These are phyloP conservation scores for Xylariales sp. DNA, from an alignment of 2,329 filamentous ascomycete species.

Conservation along the genomic window DNA sequence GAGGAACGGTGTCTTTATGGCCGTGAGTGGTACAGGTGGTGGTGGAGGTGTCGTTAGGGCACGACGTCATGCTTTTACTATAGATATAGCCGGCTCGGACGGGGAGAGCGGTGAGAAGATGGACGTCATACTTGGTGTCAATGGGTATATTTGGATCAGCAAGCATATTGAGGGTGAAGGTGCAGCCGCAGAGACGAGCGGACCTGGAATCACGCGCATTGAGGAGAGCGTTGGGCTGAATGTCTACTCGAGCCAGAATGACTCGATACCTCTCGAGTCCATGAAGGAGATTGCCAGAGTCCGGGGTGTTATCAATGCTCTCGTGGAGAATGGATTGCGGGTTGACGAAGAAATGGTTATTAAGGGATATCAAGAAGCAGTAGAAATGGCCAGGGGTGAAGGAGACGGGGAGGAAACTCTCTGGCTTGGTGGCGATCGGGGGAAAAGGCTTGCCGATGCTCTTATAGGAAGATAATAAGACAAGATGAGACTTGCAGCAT, in stretches of 20 bases:
- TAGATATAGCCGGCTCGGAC: constrained; percentile 44
- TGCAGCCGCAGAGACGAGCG: constrained; percentile 37
- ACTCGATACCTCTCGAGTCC: constrained; percentile 70
- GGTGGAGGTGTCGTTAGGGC: constrained; percentile 82
- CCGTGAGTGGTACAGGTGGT: constrained; percentile 75
- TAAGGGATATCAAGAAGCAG: constrained; percentile 74
- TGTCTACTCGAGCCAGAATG: constrained; percentile 95
- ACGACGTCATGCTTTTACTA: constrained; percentile 82
- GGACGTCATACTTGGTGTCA: constrained; percentile 87
- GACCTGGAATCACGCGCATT: constrained; percentile 68
- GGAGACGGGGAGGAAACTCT: constrained; percentile 51
- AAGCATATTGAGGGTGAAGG: constrained; percentile 69
- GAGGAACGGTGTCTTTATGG: constrained; percentile 85
- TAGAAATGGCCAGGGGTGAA: constrained; percentile 66
- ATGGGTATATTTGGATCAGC: constrained; percentile 94
- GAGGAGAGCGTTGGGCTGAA: constrained; percentile 82
- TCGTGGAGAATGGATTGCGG: constrained; percentile 76
- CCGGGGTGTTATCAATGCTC: constrained; percentile 72
- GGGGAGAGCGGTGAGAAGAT: constrained; percentile 52
- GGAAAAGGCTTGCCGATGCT: constrained; percentile 44
- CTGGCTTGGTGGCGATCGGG: constrained; percentile 56
- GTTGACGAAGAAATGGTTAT: constrained; percentile 90
- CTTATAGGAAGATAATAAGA: constrained; percentile 23
- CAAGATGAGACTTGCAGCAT: constrained; percentile 8
- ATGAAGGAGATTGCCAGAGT: constrained; percentile 86